phyloP scores from a whole-genome alignment of 2,329 filamentous ascomycete genomes.

The Tolypocladium pustulatum region DNA sequence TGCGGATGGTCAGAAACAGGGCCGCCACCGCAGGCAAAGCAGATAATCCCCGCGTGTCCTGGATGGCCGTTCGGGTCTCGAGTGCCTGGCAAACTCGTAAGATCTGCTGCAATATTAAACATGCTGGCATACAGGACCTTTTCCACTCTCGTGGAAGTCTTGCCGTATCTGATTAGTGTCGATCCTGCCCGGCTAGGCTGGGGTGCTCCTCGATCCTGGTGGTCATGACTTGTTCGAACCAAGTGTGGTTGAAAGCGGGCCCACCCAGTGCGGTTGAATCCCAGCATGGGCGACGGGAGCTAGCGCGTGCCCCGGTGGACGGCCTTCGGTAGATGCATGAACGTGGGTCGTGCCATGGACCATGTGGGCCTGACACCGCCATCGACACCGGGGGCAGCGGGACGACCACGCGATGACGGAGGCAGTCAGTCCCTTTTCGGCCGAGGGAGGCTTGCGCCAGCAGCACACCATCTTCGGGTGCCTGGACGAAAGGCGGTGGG shows the following conservation, averaged over 20 bases:
- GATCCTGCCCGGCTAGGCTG: neutral
- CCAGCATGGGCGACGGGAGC: conserved; percentile 14
- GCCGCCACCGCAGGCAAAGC: too few relatives aligned
- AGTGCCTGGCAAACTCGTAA: neutral
- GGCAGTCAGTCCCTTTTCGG: neutral
- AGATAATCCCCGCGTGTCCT: too few relatives aligned
- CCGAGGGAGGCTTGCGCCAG: neutral
- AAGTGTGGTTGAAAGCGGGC: conserved; percentile 17
- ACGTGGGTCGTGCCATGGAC: neutral
- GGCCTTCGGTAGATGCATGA: conserved; percentile 19
- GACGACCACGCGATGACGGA: conserved; percentile 1
- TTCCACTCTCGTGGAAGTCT: neutral
- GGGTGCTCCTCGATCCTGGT: neutral
- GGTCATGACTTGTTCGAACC: neutral
- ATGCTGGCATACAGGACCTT: neutral
- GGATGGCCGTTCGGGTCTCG: too few relatives aligned
- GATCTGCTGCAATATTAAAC: neutral
- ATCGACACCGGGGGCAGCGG: neutral
- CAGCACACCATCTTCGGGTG: neutral
- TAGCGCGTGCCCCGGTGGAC: conserved; percentile 15
- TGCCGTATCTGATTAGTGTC: neutral
- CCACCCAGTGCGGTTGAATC: conserved; percentile 8
- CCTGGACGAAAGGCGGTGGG: neutral
- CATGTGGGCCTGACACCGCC: conserved; percentile 1
- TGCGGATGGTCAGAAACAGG: too few relatives aligned